phyloP scores from a whole-genome alignment of 306 rosid genomes.

The Pachyrhizus erosus region DNA sequence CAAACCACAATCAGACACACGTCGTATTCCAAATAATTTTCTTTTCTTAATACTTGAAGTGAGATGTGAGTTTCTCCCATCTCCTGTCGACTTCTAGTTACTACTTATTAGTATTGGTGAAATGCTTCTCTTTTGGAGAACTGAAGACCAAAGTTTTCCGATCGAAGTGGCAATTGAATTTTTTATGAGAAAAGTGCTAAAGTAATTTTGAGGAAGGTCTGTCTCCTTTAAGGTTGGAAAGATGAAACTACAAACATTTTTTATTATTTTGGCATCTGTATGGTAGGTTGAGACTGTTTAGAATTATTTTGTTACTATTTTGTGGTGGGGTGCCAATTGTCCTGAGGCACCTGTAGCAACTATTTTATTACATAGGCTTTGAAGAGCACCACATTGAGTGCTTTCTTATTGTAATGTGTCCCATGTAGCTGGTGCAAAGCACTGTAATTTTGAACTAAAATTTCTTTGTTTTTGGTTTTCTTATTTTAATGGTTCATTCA shows the following conservation, averaged over 20 bases:
- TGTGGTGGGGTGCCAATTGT: background rate
- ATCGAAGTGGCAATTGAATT: too few species aligned
- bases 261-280: background rate
- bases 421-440: background rate
- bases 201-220: background rate
- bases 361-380: background rate
- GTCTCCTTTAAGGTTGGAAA: constrained; percentile 19
- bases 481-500: background rate
- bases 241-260: background rate
- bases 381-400: background rate
- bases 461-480: constrained; percentile 1
- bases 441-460: background rate
- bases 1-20: background rate
- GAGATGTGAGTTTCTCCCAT: constrained; percentile 21
- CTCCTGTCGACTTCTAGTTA: background rate
- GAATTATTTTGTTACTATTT: constrained; percentile 1
- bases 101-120: constrained; percentile 10
- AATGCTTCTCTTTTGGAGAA: constrained; percentile 8
- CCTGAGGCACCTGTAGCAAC: background rate
- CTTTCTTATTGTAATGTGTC: background rate
- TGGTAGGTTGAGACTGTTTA: background rate
- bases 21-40: too few species aligned
- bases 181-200: background rate
- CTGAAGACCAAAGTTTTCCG: too few species aligned
- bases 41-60: constrained; percentile 18